Conservation (phyloP, 2,329 filamentous ascomycete genomes). For the Colletotrichum paranaense region DNA sequence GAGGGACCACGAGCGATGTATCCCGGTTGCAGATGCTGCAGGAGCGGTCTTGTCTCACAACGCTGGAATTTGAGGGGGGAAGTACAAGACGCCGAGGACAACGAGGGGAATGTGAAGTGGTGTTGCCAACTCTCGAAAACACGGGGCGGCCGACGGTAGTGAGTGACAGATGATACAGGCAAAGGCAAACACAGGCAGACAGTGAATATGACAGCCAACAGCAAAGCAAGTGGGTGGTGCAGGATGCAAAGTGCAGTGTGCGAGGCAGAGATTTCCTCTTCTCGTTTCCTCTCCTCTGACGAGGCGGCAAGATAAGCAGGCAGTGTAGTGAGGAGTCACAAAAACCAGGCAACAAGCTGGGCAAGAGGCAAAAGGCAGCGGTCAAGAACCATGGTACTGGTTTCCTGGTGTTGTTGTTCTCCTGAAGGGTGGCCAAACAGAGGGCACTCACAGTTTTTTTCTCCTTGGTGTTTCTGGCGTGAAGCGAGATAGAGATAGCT, state of each 20-base stretch:
- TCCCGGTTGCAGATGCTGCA: conserved; percentile 33
- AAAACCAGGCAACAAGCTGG: conserved; percentile 22
- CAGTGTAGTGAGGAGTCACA: conserved; percentile 21
- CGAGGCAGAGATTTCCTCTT: conserved; percentile 12
- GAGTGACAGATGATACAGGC: conserved; percentile 25
- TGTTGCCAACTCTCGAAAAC: conserved; percentile 18
- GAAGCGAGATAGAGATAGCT: conserved; percentile 6
- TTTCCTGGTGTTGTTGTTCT: conserved; percentile 9
- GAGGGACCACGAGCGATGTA: conserved; percentile 32
- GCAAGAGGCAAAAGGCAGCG: conserved; percentile 10
- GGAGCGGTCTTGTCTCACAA: conserved; percentile 29
- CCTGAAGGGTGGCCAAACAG: conserved; percentile 16
- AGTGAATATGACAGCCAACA: conserved; percentile 6
- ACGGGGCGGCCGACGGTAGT: conserved; percentile 15
- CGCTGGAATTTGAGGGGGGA: conserved; percentile 14
- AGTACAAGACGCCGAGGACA: conserved; percentile 20
- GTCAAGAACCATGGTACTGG: conserved; percentile 9
- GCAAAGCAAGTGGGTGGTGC: background rate
- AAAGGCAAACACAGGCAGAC: conserved; percentile 13
- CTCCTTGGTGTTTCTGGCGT: background rate
- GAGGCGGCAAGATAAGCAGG: conserved; percentile 17
- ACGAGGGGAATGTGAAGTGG: conserved; percentile 10
- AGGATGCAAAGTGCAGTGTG: background rate
- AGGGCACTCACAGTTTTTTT: conserved; percentile 21
- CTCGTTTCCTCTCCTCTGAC: background rate